Conservation (phyloP, 129 eudicot species). For the Apium graveolens region DNA sequence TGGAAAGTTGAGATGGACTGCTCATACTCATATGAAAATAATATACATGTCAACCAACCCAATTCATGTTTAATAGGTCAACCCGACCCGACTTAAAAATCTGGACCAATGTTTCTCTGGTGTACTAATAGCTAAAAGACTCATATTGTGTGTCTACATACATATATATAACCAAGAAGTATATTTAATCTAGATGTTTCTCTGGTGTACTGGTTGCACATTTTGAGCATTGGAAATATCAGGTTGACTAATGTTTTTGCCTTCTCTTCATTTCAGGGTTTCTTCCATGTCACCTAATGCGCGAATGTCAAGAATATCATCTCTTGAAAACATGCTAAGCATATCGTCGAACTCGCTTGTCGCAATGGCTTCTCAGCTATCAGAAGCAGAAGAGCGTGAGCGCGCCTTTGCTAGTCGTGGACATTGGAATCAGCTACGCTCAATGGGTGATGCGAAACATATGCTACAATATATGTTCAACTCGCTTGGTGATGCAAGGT, state of each 20-base stretch:
- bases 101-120: too few species aligned
- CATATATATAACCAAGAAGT: too few species aligned
- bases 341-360: slow-evolving; percentile 91
- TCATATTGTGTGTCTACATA: too few species aligned
- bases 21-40: too few species aligned
- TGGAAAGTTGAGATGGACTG: too few species aligned
- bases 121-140: too few species aligned
- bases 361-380: slow-evolving; percentile 97
- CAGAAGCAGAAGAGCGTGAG: slow-evolving; percentile 99
- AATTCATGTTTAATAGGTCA: too few species aligned
- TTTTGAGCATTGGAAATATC: background rate
- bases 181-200: background rate
- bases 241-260: background rate
- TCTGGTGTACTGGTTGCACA: background rate
- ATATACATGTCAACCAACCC: too few species aligned
- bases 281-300: slow-evolving; percentile 88
- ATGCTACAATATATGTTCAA: slow-evolving; percentile 85
- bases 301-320: slow-evolving; percentile 82
- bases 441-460: slow-evolving; percentile 96
- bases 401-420: slow-evolving; percentile 77
- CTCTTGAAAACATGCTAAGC: slow-evolving; percentile 83
- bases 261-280: slow-evolving; percentile 39
- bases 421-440: slow-evolving; percentile 91
- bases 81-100: too few species aligned
- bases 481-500: slow-evolving; percentile 80